Percentiles rank a stretch among this genome's conserved stretches.
Evolutionary conservation across 768 basidiomycete genomes (phyloP).

Genomic region (Nidularia pulvinata): DNA sequence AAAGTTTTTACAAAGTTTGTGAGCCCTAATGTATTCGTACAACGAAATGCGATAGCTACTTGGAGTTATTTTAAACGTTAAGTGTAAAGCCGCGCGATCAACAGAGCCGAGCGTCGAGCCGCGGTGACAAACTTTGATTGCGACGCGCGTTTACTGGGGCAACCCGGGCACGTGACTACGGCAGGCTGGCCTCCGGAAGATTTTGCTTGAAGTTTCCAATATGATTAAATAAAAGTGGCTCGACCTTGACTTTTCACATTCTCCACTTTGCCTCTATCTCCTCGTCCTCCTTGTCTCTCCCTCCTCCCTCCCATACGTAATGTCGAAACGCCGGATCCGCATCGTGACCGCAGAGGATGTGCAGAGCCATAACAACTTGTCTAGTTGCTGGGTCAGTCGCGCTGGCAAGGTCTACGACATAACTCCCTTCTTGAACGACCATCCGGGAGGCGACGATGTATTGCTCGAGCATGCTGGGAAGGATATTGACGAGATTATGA

Average conservation of each 20-base stretch:
- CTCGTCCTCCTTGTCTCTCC: not conserved
- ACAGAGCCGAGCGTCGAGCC: too few species aligned
- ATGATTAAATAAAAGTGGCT: not conserved
- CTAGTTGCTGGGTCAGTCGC: conserved; percentile 83
- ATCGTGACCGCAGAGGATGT: conserved; percentile 82
- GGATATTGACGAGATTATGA: conserved; percentile 83
- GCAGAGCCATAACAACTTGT: conserved; percentile 50
- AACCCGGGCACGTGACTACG: not conserved
- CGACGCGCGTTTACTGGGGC: not conserved
- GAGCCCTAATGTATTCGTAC: too few species aligned
- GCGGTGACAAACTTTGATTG: not conserved
- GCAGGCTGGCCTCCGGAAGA: not conserved
- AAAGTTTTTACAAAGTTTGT: too few species aligned
- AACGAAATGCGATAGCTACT: too few species aligned
- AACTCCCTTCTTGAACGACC: conserved; percentile 80
- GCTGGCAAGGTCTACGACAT: conserved; percentile 90
- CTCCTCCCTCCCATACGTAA: conserved; percentile 17
- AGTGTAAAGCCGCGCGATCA: too few species aligned
- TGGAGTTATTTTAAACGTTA: too few species aligned
- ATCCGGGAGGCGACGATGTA: conserved; percentile 95
- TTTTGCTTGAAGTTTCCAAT: too few species aligned
- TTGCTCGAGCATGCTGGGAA: conserved; percentile 82
- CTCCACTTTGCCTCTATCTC: not conserved
- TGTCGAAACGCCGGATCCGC: conserved; percentile 63
- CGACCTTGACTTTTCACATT: not conserved